Base-by-base conservation (phyloP, 139 green algal genomes). In the Chloropicon primus region DNA sequence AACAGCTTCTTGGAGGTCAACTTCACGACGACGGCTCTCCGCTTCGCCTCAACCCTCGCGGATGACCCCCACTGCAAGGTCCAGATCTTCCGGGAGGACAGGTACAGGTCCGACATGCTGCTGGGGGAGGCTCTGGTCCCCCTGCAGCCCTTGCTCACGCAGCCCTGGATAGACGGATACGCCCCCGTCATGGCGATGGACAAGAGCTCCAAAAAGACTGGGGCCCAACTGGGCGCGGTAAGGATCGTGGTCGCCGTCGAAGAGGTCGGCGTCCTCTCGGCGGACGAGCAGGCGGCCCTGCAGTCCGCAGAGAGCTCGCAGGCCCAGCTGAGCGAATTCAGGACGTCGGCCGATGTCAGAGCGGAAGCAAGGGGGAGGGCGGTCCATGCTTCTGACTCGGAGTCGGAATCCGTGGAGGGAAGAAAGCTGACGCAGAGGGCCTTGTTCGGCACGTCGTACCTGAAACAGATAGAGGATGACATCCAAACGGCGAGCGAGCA, bases 121-220 rank as follows among this genome's bases (percentile, higher is more conserved):
- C 78, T 91, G 53, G 87, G 87, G 0, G 79, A 85, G 24, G 87
- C 84, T 1, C 80, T 75, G 22, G 81, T 91, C 22, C 81, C 87
- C 2, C 84, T 91, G 27, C 41, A 75, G 21, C 78, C 82, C 25
- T 81, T 91, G 74, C 82, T 91, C 53, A 85, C 88, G 25, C 85
- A 87, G 74, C 83, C 79, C 41, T 89, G 85, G 87, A 84, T 89
- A 77, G 87, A 91, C 28, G 85, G 87, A 10, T 88, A 87, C 72
- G 87, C 84, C 25, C 84, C 87, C 22, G 84, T 91, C 17, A 82
- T 83, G 41, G 84, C 84, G 0, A 26, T 85, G 2, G 78, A 17
- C 41, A 86, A 73, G 27, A 73, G 2, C 5, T 2, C 2, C 21
- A 10, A 2, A 10, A 78, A 23, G 75, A 25, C 26, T 2, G 26